These are phyloP conservation scores for Xylariaceae sp. DNA, from an alignment of 2,329 filamentous ascomycete genomes.

Conservation along the genomic window DNA sequence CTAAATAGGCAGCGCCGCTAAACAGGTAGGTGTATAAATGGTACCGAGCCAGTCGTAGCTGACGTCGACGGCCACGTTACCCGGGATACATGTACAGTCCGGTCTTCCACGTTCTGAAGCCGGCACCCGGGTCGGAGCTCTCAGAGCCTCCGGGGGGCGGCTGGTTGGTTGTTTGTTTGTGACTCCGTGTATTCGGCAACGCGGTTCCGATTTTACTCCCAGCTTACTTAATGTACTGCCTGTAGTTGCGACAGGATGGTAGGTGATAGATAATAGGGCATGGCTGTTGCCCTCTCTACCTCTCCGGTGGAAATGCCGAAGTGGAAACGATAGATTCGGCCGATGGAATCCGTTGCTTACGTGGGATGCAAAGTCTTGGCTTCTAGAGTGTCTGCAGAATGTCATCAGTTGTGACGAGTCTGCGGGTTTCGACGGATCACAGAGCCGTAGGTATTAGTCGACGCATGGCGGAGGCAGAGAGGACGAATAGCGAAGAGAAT, in stretches of 20 bases:
- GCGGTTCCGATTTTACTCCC: background rate
- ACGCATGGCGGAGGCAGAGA: too few species aligned
- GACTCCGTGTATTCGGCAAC: background rate
- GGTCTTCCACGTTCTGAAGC: background rate
- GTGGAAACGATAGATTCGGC: background rate
- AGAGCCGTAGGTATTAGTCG: too few species aligned
- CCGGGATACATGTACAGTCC: background rate
- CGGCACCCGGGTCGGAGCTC: background rate
- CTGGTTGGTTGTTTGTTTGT: background rate
- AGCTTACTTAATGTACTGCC: too few species aligned
- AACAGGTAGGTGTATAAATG: background rate
- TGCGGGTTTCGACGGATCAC: too few species aligned
- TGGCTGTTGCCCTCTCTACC: too few species aligned
- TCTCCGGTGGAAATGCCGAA: background rate
- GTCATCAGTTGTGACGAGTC: background rate
- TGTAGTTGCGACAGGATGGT: too few species aligned
- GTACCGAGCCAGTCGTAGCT: background rate
- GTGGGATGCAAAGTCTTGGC: background rate
- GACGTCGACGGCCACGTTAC: background rate
- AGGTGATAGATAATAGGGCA: too few species aligned
- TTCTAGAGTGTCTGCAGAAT: background rate
- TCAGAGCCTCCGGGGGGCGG: too few species aligned
- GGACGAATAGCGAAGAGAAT: background rate
- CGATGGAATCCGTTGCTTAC: background rate
- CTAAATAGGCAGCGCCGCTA: background rate